Evolutionary conservation across 2,329 filamentous ascomycete genomes (phyloP), one percentile per base, ranked within the genome.

Genomic region (Rachicladosporium sp.): DNA sequence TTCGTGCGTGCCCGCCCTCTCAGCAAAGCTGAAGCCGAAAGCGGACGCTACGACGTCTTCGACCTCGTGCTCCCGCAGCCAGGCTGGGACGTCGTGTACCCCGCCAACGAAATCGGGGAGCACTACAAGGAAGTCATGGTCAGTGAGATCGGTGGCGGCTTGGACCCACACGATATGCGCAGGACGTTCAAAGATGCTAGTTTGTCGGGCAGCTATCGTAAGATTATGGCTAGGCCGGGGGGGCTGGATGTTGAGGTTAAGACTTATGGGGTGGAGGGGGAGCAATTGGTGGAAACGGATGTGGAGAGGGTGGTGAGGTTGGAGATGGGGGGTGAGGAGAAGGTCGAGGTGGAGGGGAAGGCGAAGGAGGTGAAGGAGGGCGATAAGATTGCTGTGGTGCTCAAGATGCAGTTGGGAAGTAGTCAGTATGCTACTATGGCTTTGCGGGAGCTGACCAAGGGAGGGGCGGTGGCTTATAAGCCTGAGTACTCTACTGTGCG

Each of bases 11-110:
- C 86, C 1, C 78, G 86, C 10, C 63, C 78, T 0, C 66, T 98
- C 10, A 82, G 78, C 2, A 75, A 75, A 4, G 78, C 80, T n/a
- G 91, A 98, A 58, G 83, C 78, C 2, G 70, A 71, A 19, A 83
- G 77, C 47, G 86, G 85, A 8, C 70, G 73, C 42, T 95, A 81
- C 62, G 76, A 71, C 31, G 82, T 98, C 51, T 86, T 83, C 54
- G 91, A 98, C 56, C 58, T 96, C 45, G 88, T 98, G 9, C 71
- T 98, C 2, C 89, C 93, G 3, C 79, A 82, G n/a, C 91, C 91
- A 0, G 91, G 91, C 11, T 95, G 79, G 64, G 87, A 94, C 51
- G 75, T 96, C 31, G 61, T 83, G 30, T 98, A 96, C 56, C 91
- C 91, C 0, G 58, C 69, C 13, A 96, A 98, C 58, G 76, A 76